Percentiles rank a stretch among this genome's conserved stretches.
Conservation (phyloP, 1,139 yeast species). For the Diutina pseudorugosa region DNA sequence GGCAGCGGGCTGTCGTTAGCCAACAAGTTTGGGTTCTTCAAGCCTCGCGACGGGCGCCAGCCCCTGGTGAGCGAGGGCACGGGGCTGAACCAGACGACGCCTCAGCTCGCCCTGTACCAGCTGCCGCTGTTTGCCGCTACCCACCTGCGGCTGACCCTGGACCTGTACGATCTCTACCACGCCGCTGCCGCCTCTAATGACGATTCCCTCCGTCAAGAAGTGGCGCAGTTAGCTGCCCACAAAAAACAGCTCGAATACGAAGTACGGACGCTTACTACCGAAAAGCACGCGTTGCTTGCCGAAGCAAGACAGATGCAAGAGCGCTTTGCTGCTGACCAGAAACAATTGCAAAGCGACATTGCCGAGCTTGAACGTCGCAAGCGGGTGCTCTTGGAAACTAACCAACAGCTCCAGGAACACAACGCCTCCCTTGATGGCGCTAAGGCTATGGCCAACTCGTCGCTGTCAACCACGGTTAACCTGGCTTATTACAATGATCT, state of each 20-base stretch:
- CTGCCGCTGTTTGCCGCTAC: not conserved
- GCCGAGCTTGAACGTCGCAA: constrained; percentile 17
- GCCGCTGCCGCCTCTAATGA: not conserved
- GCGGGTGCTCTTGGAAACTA: constrained; percentile 12
- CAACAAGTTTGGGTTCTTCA: constrained; percentile 24
- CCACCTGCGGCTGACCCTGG: constrained; percentile 3
- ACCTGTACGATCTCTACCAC: not conserved
- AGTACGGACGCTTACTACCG: constrained; percentile 24
- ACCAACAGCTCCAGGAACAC: not conserved
- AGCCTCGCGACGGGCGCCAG: constrained; percentile 27
- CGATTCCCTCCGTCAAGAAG: not conserved
- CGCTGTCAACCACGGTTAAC: not conserved
- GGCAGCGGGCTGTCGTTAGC: constrained; percentile 20
- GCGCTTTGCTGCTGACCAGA: constrained; percentile 17
- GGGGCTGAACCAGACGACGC: not conserved
- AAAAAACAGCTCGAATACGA: constrained; percentile 21
- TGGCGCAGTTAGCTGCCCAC: not conserved
- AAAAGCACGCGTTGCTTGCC: constrained; percentile 14
- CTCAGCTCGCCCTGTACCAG: not conserved
- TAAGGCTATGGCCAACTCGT: not conserved
- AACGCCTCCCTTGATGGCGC: constrained; percentile 4
- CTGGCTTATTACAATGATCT: not conserved
- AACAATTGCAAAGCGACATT: constrained; percentile 18
- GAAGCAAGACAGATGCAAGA: constrained; percentile 21
- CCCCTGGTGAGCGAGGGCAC: constrained; percentile 8